Percentiles rank a stretch among this genome's conserved stretches.
These are phyloP conservation scores for Coix lacrymajobi DNA, from an alignment of 176 grass and related monocot genomes.

Conservation along the genomic window DNA sequence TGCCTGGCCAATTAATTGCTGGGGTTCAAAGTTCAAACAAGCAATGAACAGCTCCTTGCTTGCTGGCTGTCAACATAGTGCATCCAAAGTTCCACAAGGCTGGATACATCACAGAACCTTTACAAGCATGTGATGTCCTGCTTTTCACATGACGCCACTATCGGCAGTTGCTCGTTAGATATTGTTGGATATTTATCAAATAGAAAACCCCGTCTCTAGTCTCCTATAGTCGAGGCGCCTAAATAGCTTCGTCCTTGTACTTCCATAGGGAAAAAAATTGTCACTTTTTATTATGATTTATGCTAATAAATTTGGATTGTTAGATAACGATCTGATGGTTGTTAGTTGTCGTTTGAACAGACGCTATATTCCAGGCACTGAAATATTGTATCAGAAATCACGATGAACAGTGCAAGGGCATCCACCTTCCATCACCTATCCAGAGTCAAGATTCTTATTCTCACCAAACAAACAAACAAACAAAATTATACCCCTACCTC, in stretches of 20 bases:
- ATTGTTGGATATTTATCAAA: constrained; percentile 15
- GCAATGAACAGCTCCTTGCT: neutral
- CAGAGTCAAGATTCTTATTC: neutral
- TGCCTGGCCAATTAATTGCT: constrained; percentile 21
- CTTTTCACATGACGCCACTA: neutral
- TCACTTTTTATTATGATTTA: too few relatives aligned
- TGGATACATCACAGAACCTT: constrained; percentile 20
- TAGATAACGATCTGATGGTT: too few relatives aligned
- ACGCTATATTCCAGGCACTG: too few relatives aligned
- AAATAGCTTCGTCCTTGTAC: too few relatives aligned
- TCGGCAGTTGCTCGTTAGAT: neutral
- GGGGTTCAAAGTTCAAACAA: constrained; percentile 1
- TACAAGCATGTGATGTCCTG: constrained; percentile 26
- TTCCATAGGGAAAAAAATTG: too few relatives aligned
- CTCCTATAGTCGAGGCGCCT: too few relatives aligned
- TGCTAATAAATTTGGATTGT: too few relatives aligned
- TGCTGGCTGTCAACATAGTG: constrained; percentile 26
- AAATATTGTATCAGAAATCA: too few relatives aligned
- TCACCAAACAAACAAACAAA: neutral
- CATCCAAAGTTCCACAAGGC: constrained; percentile 18
- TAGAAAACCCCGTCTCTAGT: too few relatives aligned
- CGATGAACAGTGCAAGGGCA: too few relatives aligned
- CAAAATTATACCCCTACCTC: neutral
- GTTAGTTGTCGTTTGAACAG: too few relatives aligned
- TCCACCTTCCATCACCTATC: neutral